Evolutionary conservation across 2,329 filamentous ascomycete genomes (phyloP).

Genomic region (Epichloe hybrida): DNA sequence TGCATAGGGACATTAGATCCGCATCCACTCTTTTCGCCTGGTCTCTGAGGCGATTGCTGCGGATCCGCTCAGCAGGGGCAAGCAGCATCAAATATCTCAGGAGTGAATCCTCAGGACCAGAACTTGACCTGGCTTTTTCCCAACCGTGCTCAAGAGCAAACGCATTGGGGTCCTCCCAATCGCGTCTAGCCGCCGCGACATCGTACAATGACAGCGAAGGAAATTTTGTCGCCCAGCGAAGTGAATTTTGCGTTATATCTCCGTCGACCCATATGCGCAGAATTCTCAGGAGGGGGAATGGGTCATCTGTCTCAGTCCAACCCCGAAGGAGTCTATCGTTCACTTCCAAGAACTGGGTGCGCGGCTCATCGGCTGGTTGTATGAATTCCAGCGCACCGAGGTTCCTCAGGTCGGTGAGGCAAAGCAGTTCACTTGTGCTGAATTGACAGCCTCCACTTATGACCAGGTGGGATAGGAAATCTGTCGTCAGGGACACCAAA

Average conservation of each 20-base stretch:
- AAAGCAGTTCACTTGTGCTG: slow-evolving; percentile 24
- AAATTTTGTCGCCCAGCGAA: slow-evolving; percentile 28
- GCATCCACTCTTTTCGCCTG: slow-evolving; percentile 20
- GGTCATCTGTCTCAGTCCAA: slow-evolving; percentile 27
- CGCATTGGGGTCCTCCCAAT: slow-evolving; percentile 20
- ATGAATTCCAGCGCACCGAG: slow-evolving; percentile 35
- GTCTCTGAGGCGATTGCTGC: slow-evolving; percentile 12
- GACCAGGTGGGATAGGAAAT: slow-evolving; percentile 28
- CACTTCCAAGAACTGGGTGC: slow-evolving; percentile 21
- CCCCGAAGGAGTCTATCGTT: slow-evolving; percentile 32
- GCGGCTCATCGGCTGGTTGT: slow-evolving; percentile 20
- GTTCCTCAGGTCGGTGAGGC: slow-evolving; percentile 29
- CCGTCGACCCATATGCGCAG: slow-evolving; percentile 31
- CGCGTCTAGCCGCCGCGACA: slow-evolving; percentile 20
- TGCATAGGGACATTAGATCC: slow-evolving; percentile 20
- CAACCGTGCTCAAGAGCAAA: slow-evolving; percentile 19
- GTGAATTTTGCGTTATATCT: slow-evolving; percentile 24
- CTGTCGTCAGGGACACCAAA: slow-evolving; percentile 20
- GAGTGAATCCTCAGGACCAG: slow-evolving; percentile 19
- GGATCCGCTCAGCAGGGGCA: slow-evolving; percentile 14
- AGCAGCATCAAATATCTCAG: slow-evolving; percentile 23
- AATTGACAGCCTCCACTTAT: slow-evolving; percentile 25
- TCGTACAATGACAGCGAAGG: slow-evolving; percentile 33
- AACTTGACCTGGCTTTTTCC: slow-evolving; percentile 15
- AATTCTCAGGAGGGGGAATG: slow-evolving; percentile 34